Conservation (phyloP, 805 yeast species). For the Candida verbasci region DNA sequence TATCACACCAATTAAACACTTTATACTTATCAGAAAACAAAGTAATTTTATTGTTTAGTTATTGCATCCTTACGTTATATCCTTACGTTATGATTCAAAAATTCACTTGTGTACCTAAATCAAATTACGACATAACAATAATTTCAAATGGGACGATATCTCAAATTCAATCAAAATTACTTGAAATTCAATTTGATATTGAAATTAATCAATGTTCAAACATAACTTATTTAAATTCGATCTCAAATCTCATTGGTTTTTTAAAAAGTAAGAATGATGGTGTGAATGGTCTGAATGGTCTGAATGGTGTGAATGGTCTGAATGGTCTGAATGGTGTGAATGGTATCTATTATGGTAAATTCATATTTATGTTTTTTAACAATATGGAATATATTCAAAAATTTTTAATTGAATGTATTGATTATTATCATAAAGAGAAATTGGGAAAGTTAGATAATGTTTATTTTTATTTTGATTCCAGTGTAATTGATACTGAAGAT, state of each 20-base stretch:
- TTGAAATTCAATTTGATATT: constrained; percentile 16
- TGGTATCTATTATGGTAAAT: constrained; percentile 20
- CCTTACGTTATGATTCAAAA: constrained; percentile 34
- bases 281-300: too few species aligned
- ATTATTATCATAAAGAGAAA: constrained; percentile 14
- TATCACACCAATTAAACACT: too few species aligned
- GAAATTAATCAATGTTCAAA: constrained; percentile 19
- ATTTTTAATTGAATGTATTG: constrained; percentile 26
- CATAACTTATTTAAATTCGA: constrained; percentile 22
- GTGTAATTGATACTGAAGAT: constrained; percentile 13
- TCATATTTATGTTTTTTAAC: constrained; percentile 34
- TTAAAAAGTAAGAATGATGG: constrained; percentile 7
- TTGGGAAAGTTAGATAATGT: constrained; percentile 18
- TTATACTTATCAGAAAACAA: too few species aligned
- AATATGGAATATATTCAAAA: constrained; percentile 30
- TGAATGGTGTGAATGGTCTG: too few species aligned
- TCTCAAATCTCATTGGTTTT: constrained; percentile 16
- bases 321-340: too few species aligned
- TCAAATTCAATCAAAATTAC: constrained; percentile 25
- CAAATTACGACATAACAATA: constrained; percentile 29
- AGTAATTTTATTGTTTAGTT: too few species aligned
- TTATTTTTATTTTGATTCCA: constrained; percentile 31
- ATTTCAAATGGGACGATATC: constrained; percentile 30
- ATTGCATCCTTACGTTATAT: too few species aligned
- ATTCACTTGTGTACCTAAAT: constrained; percentile 27